A percentile compares a stretch with the other conserved stretches of the same genome.
Conservation (phyloP, 805 yeast genomes). For the Candida maesae region DNA sequence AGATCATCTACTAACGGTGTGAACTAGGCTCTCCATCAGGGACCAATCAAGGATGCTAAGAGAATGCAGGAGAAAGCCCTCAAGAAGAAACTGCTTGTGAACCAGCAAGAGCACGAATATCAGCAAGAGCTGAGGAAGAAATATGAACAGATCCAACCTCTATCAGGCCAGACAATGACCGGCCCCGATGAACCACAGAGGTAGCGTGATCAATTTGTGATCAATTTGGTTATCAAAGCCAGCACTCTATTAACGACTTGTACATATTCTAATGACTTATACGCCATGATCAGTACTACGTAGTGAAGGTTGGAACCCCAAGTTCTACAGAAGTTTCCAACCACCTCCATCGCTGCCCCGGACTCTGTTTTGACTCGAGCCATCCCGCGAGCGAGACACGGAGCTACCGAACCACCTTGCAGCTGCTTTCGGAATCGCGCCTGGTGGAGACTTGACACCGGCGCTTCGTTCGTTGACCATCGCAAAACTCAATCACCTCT, state of each 20-base stretch:
- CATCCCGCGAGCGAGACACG: no score
- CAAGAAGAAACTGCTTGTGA: constrained; percentile 33
- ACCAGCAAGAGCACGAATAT: constrained; percentile 60
- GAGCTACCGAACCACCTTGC: not conserved
- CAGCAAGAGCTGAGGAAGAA: constrained; percentile 59
- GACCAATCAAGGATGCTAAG: constrained; percentile 81
- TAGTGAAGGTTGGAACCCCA: no score
- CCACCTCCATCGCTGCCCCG: no score
- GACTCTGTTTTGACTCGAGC: not conserved
- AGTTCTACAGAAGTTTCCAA: no score
- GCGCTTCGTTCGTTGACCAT: not conserved
- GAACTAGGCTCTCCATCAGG: constrained; percentile 61
- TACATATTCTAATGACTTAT: not conserved
- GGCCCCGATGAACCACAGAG: constrained; percentile 34
- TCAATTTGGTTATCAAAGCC: no score
- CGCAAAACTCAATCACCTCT: not conserved
- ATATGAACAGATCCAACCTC: constrained; percentile 59
- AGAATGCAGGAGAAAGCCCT: constrained; percentile 34
- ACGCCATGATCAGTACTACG: no score
- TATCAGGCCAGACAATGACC: constrained; percentile 47
- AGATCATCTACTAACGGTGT: constrained; percentile 9
- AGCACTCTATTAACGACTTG: not conserved
- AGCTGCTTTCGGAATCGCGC: not conserved
- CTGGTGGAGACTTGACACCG: not conserved
- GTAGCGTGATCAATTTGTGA: no score